These are phyloP conservation scores for Chaetomium cochliodes DNA, from an alignment of 495 filamentous ascomycete species.

Conservation along the genomic window DNA sequence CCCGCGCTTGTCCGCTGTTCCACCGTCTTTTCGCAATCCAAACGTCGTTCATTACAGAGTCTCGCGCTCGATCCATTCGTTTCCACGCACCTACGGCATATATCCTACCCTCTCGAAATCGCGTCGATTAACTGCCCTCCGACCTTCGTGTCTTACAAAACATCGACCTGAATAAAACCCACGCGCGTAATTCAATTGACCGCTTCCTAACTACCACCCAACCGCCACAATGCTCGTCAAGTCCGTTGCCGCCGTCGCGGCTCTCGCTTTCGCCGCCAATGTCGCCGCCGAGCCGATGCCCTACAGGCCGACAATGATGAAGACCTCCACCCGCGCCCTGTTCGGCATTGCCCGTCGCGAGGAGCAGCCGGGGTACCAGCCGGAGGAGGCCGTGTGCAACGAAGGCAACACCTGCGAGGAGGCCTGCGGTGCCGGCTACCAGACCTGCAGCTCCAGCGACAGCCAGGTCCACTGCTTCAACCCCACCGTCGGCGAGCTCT, in stretches of 20 bases:
- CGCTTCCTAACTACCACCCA: slow-evolving; percentile 4
- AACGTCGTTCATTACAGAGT: slow-evolving; percentile 38
- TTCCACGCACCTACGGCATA: slow-evolving; percentile 24
- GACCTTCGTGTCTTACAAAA: neutral
- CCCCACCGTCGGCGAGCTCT: slow-evolving; percentile 40
- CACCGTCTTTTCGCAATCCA: slow-evolving; percentile 26
- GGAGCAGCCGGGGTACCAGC: slow-evolving; percentile 42
- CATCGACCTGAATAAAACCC: neutral
- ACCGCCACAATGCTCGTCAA: slow-evolving; percentile 44
- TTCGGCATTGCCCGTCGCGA: slow-evolving; percentile 44
- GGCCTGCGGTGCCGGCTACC: slow-evolving; percentile 48
- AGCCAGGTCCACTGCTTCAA: slow-evolving; percentile 48
- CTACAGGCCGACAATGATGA: slow-evolving; percentile 41
- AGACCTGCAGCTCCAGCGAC: slow-evolving; percentile 43
- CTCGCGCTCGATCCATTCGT: slow-evolving; percentile 38
- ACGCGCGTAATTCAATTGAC: neutral
- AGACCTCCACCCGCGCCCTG: slow-evolving; percentile 42
- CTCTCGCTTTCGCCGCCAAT: slow-evolving; percentile 41
- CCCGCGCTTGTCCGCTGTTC: slow-evolving; percentile 9
- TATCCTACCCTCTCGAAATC: slow-evolving; percentile 1
- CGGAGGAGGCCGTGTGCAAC: slow-evolving; percentile 42
- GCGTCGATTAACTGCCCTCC: slow-evolving; percentile 11
- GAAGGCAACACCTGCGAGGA: slow-evolving; percentile 46
- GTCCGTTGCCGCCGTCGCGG: slow-evolving; percentile 42
- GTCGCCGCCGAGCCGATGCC: slow-evolving; percentile 44